Evolutionary conservation across 176 grass and related monocot species (phyloP), one percentile per base, ranked within the genome.

Genomic region (Carex scoparia): DNA sequence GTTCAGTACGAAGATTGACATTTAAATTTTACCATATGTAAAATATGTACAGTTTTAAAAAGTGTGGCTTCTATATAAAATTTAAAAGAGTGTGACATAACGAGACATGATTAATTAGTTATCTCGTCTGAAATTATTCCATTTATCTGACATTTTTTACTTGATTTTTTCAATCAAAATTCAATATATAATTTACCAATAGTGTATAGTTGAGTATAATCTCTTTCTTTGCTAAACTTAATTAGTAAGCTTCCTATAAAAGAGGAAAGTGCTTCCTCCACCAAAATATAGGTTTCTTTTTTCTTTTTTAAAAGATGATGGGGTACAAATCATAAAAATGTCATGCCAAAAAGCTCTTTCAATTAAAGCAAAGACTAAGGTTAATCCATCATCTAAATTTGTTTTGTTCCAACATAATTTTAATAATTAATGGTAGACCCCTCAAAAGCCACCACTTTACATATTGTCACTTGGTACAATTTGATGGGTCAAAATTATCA

Each of bases 301-400:
- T 74, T 16, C 48, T 51, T 51, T 51, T 51, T 51, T 51, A 51
- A 42, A 72, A 72, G 69, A 27, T 10, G 40, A 44, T 42, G 69
- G 35, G 35, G 14, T 51, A 51, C 8, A 19, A 76, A 54, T 9
- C 2, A 56, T 58, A 79, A 58, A 58, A 30, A 79, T 79, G 53
- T 3, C 74, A 79, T 79, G 74, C 31, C 53, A 79, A 79, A 72
- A 79, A 58, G 74, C 30, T 79, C 74, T 58, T 79, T 57, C 53
- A 79, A 79, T 33, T 35, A 79, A 78, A 79, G 27, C 74, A 79
- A 79, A 58, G 4, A 33, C 30, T 57, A 58, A 58, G 53, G 12
- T 79, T 79, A 79, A 79, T 79, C 32, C n/a, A 78, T 79, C 53
- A 56, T 79, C 28, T 51, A 77, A 15, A 2, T 57, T 32, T 79